phyloP scores from a whole-genome alignment of 768 basidiomycete species.

The Lactifluus hygrophoroides region DNA sequence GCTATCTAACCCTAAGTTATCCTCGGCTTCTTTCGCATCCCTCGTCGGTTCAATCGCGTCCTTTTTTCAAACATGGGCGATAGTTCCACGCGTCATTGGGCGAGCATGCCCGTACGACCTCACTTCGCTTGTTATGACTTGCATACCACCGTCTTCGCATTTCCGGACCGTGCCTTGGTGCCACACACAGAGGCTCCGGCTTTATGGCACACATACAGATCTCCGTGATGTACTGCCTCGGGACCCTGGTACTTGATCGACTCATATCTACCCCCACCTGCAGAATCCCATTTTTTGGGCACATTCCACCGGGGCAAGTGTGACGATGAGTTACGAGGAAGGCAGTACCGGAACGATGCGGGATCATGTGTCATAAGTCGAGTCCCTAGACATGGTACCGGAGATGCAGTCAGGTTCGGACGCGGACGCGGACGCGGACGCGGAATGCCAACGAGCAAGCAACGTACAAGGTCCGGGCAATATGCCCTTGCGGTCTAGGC shows the following conservation, averaged over 20 bases:
- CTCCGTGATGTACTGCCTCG: conserved; percentile 13
- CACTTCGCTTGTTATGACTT: conserved; percentile 16
- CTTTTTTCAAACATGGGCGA: not conserved
- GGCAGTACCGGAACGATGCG: conserved; percentile 17
- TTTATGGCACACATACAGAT: conserved; percentile 4
- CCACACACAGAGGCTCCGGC: not conserved
- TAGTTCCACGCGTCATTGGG: not conserved
- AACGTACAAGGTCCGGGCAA: not conserved
- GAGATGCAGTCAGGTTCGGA: not conserved
- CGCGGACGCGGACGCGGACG: conserved; percentile 3
- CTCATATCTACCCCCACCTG: not conserved
- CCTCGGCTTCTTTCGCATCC: conserved; percentile 8
- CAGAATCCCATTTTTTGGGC: not conserved
- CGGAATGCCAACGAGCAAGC: conserved; percentile 5
- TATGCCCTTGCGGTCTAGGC: not conserved
- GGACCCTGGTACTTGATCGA: conserved; percentile 10
- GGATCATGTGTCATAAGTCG: not conserved
- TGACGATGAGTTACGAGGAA: conserved; percentile 10
- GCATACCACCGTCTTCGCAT: not conserved
- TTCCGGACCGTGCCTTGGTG: conserved; percentile 1
- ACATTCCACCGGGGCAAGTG: conserved; percentile 2
- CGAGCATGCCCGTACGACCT: not conserved
- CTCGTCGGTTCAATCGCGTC: not conserved
- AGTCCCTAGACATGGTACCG: not conserved
- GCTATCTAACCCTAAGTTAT: conserved; percentile 19